Percentiles rank a stretch among this genome's conserved stretches.
Conservation (phyloP, 2,329 filamentous ascomycete species). For the Neopestalotiopsis clavispora region DNA sequence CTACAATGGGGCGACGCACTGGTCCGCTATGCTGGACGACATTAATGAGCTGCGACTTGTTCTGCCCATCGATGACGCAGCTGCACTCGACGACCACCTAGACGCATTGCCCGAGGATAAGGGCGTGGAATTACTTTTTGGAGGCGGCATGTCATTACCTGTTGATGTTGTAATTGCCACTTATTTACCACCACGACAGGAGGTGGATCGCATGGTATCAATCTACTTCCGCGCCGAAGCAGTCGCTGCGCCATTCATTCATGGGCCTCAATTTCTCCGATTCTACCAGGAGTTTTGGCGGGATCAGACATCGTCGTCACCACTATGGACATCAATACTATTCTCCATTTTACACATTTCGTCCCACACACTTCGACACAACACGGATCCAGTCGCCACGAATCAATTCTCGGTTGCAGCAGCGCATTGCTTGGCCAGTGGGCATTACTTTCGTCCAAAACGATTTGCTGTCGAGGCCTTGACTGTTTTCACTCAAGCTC, state of each 20-base stretch:
- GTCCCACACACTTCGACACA: neutral
- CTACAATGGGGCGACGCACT: slow-evolving; percentile 14
- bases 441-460: slow-evolving; percentile 5
- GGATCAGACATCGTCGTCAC: neutral
- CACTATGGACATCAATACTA: slow-evolving; percentile 13
- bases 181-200: slow-evolving; percentile 4
- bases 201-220: slow-evolving; percentile 12
- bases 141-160: neutral
- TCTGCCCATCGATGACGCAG: neutral
- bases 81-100: neutral
- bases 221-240: slow-evolving; percentile 10
- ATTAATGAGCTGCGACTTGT: slow-evolving; percentile 7
- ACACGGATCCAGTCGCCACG: neutral
- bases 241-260: slow-evolving; percentile 12
- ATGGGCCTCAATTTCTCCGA: slow-evolving; percentile 3
- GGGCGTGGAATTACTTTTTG: slow-evolving; percentile 6
- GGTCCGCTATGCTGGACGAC: slow-evolving; percentile 14
- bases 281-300: slow-evolving; percentile 10
- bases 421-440: slow-evolving; percentile 5
- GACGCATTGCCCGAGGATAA: neutral
- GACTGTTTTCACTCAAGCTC: neutral
- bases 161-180: neutral
- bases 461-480: neutral
- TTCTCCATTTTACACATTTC: slow-evolving; percentile 12
- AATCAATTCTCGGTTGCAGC: slow-evolving; percentile 12